These are phyloP conservation scores for Austroboletus niveus DNA, from an alignment of 1,284 basidiomycete genomes.

Conservation along the genomic window DNA sequence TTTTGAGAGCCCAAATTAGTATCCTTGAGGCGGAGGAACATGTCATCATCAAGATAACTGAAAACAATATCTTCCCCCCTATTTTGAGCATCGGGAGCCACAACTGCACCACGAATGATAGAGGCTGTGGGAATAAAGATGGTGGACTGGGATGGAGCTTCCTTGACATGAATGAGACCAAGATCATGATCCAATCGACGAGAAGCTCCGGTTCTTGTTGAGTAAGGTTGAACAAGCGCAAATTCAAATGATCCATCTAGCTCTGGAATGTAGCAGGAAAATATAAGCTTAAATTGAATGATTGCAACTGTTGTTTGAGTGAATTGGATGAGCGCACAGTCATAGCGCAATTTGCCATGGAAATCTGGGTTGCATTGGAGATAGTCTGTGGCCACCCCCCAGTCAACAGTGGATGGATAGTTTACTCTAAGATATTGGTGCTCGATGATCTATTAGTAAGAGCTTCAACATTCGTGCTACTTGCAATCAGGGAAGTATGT, in stretches of 20 bases:
- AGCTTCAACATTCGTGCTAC: too few relatives aligned
- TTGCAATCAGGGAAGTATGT: too few relatives aligned
- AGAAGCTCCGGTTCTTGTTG: neutral
- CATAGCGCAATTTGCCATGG: neutral
- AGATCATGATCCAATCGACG: neutral
- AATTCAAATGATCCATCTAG: neutral
- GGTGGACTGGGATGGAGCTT: neutral
- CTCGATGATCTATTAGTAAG: neutral
- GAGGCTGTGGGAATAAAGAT: conserved; percentile 1
- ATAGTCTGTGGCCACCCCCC: neutral
- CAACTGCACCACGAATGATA: neutral
- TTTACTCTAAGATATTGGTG: neutral
- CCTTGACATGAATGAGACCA: neutral
- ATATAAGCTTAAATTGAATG: neutral
- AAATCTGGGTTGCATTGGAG: neutral
- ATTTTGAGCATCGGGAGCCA: neutral
- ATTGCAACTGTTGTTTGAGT: neutral
- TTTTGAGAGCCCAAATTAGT: too few relatives aligned
- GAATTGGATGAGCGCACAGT: conserved; percentile 1
- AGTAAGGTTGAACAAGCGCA: neutral
- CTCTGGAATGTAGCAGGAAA: neutral
- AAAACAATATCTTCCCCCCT: neutral
- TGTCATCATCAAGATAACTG: neutral
- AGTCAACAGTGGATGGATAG: neutral
- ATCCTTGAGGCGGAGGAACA: neutral